Base-by-base conservation (phyloP, 768 basidiomycete genomes). In the Cantharellus anzutake region DNA sequence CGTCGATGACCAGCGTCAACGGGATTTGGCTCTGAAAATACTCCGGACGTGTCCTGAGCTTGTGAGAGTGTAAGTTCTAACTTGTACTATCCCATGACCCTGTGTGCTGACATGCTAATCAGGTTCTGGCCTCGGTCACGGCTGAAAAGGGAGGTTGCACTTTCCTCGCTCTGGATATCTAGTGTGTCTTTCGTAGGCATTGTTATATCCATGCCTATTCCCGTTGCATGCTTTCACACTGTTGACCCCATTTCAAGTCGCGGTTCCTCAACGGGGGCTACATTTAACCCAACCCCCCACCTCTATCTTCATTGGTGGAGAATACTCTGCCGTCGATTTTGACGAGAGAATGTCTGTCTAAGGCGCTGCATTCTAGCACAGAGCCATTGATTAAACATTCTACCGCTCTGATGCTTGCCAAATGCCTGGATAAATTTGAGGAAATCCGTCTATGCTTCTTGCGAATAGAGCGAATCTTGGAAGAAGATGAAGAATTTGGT, bases 141-240 rank as follows among this genome's bases (percentile, higher is more conserved):
- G 2, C 70, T 89, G 41, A 84, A 86, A 0, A 74, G 93, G 3
- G 90, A 94, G 65, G 89, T 91, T 0, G 81, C 90, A 2, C 76
- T 92, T 3, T 86, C 87, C 0, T 86, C 86, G 0, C 84, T 83
- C 67, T 98, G 94, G 92, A 82, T 97, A 40, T 80, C 84, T 0
- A 94, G 91, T 60, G 82, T 96, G 63, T 75, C 87, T 3, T 85
- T 92, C 66, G 80, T 88, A 44, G 87, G 84, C 2, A 75, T 76
- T 4, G 77, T 97, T 58, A 75, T 96, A 57, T 83, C 86, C 0
- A 76, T 91, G 0, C 80, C 86, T 0, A 71, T 91, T 2, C 89
- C 92, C 0, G 64, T 72, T 0, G 64, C 72, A 0, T 78, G 78
- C 0, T 91, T 92, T 67, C 71, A 80, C 61, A 73, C 65, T 60